phyloP scores from a whole-genome alignment of 805 yeast species.

The Schwanniomyces polymorphus region DNA sequence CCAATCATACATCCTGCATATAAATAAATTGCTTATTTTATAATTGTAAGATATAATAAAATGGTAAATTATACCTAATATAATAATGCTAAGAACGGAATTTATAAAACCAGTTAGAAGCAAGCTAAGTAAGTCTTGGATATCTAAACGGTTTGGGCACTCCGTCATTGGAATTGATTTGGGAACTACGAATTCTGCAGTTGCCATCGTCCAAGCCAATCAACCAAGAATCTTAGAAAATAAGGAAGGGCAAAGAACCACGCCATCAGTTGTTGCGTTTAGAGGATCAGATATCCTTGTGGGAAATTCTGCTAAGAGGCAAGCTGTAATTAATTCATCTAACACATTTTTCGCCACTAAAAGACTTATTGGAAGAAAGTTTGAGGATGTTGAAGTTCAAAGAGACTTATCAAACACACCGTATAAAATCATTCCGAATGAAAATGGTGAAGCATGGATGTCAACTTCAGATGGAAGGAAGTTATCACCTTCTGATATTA shows the following conservation, averaged over 20 bases:
- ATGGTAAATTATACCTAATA: too few relatives aligned
- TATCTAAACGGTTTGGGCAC: constrained; percentile 15
- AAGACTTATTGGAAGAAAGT: constrained; percentile 75
- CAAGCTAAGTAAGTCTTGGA: not conserved
- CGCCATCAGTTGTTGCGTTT: constrained; percentile 77
- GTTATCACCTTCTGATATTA: constrained; percentile 70
- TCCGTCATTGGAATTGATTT: constrained; percentile 75
- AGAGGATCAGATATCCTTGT: constrained; percentile 44
- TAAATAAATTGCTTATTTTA: not conserved
- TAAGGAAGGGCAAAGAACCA: constrained; percentile 76
- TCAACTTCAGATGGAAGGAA: constrained; percentile 44
- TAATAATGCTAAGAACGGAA: not conserved
- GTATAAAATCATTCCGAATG: constrained; percentile 56
- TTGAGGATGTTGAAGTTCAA: constrained; percentile 68
- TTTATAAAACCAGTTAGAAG: not conserved
- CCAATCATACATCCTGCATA: too few relatives aligned
- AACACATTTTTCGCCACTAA: constrained; percentile 83
- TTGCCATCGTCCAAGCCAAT: constrained; percentile 69
- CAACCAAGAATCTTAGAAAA: constrained; percentile 69
- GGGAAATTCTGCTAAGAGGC: constrained; percentile 76
- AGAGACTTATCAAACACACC: constrained; percentile 64
- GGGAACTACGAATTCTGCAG: constrained; percentile 87
- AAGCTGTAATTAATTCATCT: constrained; percentile 70
- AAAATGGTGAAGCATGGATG: constrained; percentile 72
- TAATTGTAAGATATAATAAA: too few relatives aligned